Conservation (phyloP, 164 flowering plant genomes). For the Berberis thunbergii region DNA sequence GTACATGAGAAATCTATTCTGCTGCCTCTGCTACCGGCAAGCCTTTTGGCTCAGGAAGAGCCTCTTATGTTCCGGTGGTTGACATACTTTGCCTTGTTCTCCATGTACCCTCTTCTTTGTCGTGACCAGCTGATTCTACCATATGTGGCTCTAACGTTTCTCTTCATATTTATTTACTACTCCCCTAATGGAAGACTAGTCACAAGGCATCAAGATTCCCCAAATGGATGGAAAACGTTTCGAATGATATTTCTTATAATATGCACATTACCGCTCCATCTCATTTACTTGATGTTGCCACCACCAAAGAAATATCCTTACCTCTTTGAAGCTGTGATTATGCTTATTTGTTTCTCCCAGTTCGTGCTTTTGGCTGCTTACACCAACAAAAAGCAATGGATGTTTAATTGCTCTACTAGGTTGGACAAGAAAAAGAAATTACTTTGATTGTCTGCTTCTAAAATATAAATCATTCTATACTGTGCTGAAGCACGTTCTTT, state of each 20-base stretch:
- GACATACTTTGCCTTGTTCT: slow-evolving; percentile 52
- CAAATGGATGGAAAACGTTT: slow-evolving; percentile 9
- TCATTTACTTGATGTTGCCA: slow-evolving; percentile 39
- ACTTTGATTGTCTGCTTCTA: background rate
- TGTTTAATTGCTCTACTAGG: background rate
- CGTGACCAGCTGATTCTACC: slow-evolving; percentile 72
- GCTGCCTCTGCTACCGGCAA: slow-evolving; percentile 87
- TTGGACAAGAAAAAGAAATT: background rate
- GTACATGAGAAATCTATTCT: slow-evolving; percentile 94
- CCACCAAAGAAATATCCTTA: slow-evolving; percentile 78
- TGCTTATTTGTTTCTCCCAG: background rate
- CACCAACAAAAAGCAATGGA: slow-evolving; percentile 1
- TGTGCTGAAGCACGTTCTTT: too few species aligned
- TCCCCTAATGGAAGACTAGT: slow-evolving; percentile 29
- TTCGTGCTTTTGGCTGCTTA: background rate
- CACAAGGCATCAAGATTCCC: slow-evolving; percentile 4
- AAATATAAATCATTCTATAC: too few species aligned
- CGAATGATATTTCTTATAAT: slow-evolving; percentile 18
- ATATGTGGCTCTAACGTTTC: slow-evolving; percentile 44
- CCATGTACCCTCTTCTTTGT: slow-evolving; percentile 81
- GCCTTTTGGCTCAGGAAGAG: slow-evolving; percentile 66
- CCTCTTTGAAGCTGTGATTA: slow-evolving; percentile 19
- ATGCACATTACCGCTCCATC: slow-evolving; percentile 50
- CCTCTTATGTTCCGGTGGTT: slow-evolving; percentile 55
- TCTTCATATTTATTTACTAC: slow-evolving; percentile 40